Evolutionary conservation across 75 land plant genomes (phyloP), one percentile per base, ranked within the genome.

Genomic region (Pinus albicaulis): DNA sequence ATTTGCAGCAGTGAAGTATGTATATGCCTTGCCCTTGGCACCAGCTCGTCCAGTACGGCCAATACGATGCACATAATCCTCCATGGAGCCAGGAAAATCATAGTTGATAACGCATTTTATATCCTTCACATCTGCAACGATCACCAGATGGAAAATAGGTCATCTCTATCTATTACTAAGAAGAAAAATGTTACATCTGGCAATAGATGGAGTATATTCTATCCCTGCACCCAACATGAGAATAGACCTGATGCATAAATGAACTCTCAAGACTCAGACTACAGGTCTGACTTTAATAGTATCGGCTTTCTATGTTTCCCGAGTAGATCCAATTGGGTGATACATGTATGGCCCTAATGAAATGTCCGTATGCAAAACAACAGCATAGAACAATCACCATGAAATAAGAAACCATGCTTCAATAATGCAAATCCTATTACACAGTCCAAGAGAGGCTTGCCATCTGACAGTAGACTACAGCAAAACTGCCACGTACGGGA

Each of bases 11-110:
- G 99, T 97, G 76, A 97, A 97, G 76, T 90, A 97, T 53, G 99
- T 97, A 65, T 97, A 97, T 7, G 99, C 98, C 24, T 89, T 95
- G 74, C 99, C 99, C 76, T 87, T 94, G 6, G 99, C 99, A 23
- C 99, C 98, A 78, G 98, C 99, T 57, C 99, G 85, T n/a, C 99
- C 99, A 13, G 99, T 97, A 72, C 99, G 87, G 36, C 99, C 99
- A 76, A 97, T 97, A 0, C 99, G 99, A 76, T 97, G 99, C 26
- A 97, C 99, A 86, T 97, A 97, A 66, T 97, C 99, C 72, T 97
- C 99, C 22, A 97, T 83, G 2, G 99, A 97, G 60, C 99, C 99
- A n/a, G 99, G 99, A 41, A 97, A 97, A 72, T 97, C 99, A 82
- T 97, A 97, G 80, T 97, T 97, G 82, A 97, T 86, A 36, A 97